Base-by-base conservation (phyloP, 2,329 filamentous ascomycete genomes). In the Colletotrichum sansevieriae region DNA sequence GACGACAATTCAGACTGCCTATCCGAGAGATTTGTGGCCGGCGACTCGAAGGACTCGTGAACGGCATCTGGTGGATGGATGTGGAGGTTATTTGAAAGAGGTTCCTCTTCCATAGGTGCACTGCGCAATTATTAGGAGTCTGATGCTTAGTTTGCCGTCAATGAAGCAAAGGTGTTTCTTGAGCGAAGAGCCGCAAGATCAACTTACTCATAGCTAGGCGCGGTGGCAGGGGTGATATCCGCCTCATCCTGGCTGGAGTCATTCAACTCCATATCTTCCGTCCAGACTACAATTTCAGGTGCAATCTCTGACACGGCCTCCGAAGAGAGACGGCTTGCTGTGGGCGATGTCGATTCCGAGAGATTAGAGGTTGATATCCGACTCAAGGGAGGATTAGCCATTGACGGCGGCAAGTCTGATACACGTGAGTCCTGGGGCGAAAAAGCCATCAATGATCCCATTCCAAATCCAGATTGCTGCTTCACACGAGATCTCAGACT, bases 1-100 rank as follows among this genome's bases (percentile, higher is more conserved):
- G 87, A 89, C 56, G 86, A 86, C 29, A 85, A 76, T 52, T 89
- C 87, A 59, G 87, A 89, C 29, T 82, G 78, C 62, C 82, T 78
- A 64, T 90, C 87, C 70, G 87, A 86, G 37, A 84, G 71, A 65
- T 78, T 80, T 18, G 85, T 86, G 20, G 84, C 78, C n/a, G 87
- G 87, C 13, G 87, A 89, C 52, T 81, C 80, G 70, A 86, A 80
- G 41, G 85, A 87, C 75, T 80, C 73, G 74, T 75, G 70, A 71
- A 75, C 63, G 39, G 70, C 58, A 29, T 70, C 64, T 64, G 44
- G 39, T 39, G 47, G 52, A 12, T 63, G 57, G 29, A 63, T 54
- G 25, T 46, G 65, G 20, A 60, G 65, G 8, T 41, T 51, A 22
- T 62, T 56, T 43, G 55, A 22, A 15, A 43, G 54, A 29, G 43